Base-by-base conservation (phyloP, 2,329 filamentous ascomycete species). In the Pleurostoma richardsiae region DNA sequence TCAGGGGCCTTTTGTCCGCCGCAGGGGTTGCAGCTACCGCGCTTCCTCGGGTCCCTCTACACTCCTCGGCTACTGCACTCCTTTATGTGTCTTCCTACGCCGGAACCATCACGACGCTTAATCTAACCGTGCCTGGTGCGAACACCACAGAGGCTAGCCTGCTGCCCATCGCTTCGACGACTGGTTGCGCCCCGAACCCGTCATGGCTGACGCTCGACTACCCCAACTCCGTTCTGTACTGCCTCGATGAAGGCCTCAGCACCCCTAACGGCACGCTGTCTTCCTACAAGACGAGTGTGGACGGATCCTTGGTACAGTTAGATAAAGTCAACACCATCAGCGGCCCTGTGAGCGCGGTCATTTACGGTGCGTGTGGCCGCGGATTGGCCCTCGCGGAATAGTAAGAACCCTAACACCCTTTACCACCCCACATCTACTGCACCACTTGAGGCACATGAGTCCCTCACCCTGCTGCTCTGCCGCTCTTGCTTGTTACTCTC, bases 161-260 rank as follows among this genome's bases (percentile, higher is more conserved):
- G 49, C 61, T 67, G 53, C 57, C 62, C 26, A 61, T 75, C 19
- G 69, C 69, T 44, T 61, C 63, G 3, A 69, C 68, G 27, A 68
- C 66, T 44, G 67, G 65, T 31, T 85, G 81, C 61, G 76, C 70
- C 7, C 62, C 67, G 2, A 76, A 73, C 49, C 77, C 82, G 4
- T 76, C 79, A 8, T 86, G 82, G 81, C 65, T 86, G 47, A 77
- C 77, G 26, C 68, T 82, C 26, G 76, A 82, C 57, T 61, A 68
- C 48, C 56, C 65, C 41, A 69, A 72, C 50, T 66, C 67, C 27
- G 60, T 71, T 10, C 65, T 86, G 8, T 82, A 79, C 64, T 86
- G 82, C 62, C 55, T 79, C 40, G 75, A 86, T 53, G 83, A 86
- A 67, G 77, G 73, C 27, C 63, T 74, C 40, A 59, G 60, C 27